Evolutionary conservation across 257 asterid genomes (phyloP).

Genomic region (Avicennia marina): DNA sequence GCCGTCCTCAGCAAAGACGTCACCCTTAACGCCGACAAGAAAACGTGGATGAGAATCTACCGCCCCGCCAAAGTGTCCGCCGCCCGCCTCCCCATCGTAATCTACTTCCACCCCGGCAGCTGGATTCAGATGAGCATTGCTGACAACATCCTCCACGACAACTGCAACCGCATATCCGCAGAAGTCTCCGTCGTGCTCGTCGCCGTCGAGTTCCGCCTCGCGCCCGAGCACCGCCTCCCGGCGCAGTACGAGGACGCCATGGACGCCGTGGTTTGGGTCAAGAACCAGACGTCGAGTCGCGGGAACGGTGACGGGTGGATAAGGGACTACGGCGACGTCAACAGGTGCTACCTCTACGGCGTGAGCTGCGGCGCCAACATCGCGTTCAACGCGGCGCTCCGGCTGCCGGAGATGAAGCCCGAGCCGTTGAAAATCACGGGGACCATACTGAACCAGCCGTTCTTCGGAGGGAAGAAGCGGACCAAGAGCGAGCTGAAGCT

Average conservation of each 20-base stretch:
- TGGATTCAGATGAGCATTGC: constrained; percentile 52
- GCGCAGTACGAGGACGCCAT: constrained; percentile 77
- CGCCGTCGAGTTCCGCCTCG: constrained; percentile 66
- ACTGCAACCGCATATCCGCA: constrained; percentile 35
- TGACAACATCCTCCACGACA: constrained; percentile 45
- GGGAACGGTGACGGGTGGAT: constrained; percentile 69
- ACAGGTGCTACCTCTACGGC: constrained; percentile 62
- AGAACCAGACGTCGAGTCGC: constrained; percentile 31
- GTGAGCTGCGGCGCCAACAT: constrained; percentile 64
- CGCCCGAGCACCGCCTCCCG: constrained; percentile 83
- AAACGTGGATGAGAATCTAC: constrained; percentile 73
- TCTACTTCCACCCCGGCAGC: constrained; percentile 68
- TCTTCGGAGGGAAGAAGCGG: constrained; percentile 67
- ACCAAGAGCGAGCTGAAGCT: constrained; percentile 70
- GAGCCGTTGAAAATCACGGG: constrained; percentile 52
- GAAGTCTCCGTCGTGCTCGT: constrained; percentile 60
- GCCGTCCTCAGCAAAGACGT: constrained; percentile 78
- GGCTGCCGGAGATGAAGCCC: constrained; percentile 36
- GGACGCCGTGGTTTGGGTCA: constrained; percentile 65
- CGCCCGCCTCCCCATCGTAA: constrained; percentile 65
- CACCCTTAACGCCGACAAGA: constrained; percentile 41
- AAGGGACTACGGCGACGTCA: constrained; percentile 49
- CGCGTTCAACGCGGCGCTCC: constrained; percentile 48
- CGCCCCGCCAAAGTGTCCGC: constrained; percentile 50
- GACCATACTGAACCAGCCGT: constrained; percentile 59